phyloP scores from a whole-genome alignment of 2,329 filamentous ascomycete genomes.

The Diaporthe vaccinii region DNA sequence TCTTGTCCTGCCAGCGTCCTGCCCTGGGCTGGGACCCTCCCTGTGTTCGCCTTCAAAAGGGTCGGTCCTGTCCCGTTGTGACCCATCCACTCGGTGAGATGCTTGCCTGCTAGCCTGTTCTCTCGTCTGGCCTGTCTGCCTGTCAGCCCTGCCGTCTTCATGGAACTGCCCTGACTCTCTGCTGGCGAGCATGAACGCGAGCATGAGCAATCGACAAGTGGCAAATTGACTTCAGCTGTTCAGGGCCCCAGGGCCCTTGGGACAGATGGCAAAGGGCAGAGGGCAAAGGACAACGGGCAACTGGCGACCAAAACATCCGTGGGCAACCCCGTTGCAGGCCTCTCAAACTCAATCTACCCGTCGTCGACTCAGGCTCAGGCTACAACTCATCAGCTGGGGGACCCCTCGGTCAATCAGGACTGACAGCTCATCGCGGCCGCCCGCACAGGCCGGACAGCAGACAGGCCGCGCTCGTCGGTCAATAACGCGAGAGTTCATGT shows the following conservation, averaged over 20 bases:
- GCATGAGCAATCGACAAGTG: not conserved
- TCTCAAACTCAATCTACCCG: slow-evolving; percentile 16
- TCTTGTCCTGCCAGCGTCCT: slow-evolving; percentile 9
- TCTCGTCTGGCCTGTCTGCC: not conserved
- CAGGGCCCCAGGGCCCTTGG: not conserved
- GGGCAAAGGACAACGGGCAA: not conserved
- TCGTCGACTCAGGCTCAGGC: not conserved
- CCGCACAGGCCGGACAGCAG: slow-evolving; percentile 7
- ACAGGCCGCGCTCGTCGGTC: not conserved
- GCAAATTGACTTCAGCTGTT: slow-evolving; percentile 27
- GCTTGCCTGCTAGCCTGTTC: not conserved
- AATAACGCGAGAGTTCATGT: not conserved
- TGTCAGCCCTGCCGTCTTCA: slow-evolving; percentile 14
- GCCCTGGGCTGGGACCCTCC: slow-evolving; percentile 8
- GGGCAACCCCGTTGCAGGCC: slow-evolving; percentile 20
- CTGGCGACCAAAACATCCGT: not conserved
- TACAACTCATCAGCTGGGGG: not conserved
- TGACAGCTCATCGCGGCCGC: slow-evolving; percentile 29
- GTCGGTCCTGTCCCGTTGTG: slow-evolving; percentile 23
- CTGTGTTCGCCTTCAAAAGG: slow-evolving; percentile 10
- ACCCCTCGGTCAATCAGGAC: slow-evolving; percentile 17
- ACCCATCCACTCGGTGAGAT: slow-evolving; percentile 16
- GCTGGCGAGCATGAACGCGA: not conserved
- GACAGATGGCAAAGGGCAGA: not conserved
- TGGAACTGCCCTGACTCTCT: slow-evolving; percentile 5